A percentile compares a stretch with the other conserved stretches of the same genome.
These are phyloP conservation scores for Colletotrichum gloeosporioides DNA, from an alignment of 2,329 filamentous ascomycete species.

Conservation along the genomic window DNA sequence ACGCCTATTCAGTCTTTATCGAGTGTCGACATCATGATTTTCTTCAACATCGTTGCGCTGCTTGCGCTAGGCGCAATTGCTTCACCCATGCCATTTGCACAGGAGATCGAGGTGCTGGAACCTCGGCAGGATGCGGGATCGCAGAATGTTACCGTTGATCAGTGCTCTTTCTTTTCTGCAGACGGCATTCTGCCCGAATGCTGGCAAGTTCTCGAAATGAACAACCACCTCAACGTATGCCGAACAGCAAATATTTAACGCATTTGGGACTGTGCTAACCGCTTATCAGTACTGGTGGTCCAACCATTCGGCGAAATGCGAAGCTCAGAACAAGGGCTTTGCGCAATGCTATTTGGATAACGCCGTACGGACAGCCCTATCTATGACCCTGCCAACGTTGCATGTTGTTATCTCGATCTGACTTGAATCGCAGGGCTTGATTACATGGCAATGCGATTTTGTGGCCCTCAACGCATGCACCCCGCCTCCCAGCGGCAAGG, in stretches of 20 bases:
- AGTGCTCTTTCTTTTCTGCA: not conserved
- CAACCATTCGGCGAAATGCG: not conserved
- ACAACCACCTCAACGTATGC: not conserved
- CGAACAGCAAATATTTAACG: not conserved
- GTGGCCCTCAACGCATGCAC: not conserved
- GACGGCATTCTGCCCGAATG: not conserved
- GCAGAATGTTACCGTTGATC: not conserved
- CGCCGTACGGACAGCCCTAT: not conserved
- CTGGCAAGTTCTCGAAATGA: not conserved
- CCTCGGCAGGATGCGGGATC: not conserved
- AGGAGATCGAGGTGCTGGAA: not conserved
- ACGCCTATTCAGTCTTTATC: not conserved
- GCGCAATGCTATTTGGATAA: not conserved
- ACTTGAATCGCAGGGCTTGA: not conserved
- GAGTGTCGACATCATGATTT: not conserved
- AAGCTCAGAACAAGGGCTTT: not conserved
- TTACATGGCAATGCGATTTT: slow-evolving; percentile 7
- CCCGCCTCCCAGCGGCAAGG: slow-evolving; percentile 1
- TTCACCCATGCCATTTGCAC: not conserved
- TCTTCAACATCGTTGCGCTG: not conserved
- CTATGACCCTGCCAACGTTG: not conserved
- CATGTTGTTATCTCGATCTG: not conserved
- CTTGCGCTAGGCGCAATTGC: not conserved
- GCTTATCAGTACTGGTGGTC: not conserved
- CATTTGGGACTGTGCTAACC: not conserved